Conservation (phyloP, 2,329 filamentous ascomycete genomes). For the Fonsecaea nubica region DNA sequence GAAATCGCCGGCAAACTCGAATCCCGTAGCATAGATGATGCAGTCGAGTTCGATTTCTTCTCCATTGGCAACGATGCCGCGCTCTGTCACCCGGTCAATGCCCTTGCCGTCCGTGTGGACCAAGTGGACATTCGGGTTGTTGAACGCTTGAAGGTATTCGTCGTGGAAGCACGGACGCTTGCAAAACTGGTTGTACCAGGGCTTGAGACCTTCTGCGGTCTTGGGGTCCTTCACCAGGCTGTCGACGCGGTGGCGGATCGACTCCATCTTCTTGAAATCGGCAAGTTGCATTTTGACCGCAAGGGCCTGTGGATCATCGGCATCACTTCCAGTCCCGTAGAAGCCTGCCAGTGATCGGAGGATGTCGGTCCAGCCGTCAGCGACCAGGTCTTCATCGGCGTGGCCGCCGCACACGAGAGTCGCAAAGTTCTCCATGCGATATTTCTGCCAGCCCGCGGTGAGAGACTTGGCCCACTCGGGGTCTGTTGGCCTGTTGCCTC, state of each 20-base stretch:
- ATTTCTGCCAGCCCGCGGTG: conserved; percentile 42
- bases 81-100: conserved; percentile 54
- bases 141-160: conserved; percentile 56
- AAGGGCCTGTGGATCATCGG: neutral
- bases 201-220: conserved; percentile 56
- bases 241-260: conserved; percentile 53
- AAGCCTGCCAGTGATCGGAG: neutral
- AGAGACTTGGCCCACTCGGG: conserved; percentile 16
- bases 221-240: conserved; percentile 57
- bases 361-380: conserved; percentile 41
- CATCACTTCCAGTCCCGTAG: neutral
- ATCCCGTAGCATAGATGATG: no score
- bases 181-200: conserved; percentile 68
- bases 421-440: conserved; percentile 43
- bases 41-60: no score
- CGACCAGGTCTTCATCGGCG: conserved; percentile 39
- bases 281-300: conserved; percentile 15
- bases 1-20: no score
- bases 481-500: conserved; percentile 29
- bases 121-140: conserved; percentile 63
- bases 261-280: conserved; percentile 44
- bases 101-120: conserved; percentile 66
- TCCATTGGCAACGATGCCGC: conserved; percentile 56
- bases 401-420: conserved; percentile 30
- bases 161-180: conserved; percentile 62